Evolutionary conservation across 2,329 filamentous ascomycete genomes (phyloP).

Genomic region (Paracoccidioides lutzii): DNA sequence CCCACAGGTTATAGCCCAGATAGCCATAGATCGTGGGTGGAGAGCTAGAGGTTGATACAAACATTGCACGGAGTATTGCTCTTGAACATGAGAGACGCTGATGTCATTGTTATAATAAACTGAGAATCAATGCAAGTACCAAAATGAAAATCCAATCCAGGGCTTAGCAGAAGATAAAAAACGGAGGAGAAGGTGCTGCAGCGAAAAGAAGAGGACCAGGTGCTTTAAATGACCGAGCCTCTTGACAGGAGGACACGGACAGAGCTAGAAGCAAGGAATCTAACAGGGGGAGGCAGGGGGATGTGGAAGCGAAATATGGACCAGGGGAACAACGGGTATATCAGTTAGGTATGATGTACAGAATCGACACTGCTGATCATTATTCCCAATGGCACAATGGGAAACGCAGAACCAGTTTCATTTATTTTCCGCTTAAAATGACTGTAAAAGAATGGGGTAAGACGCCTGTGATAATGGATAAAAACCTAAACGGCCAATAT

Average conservation of each 20-base stretch:
- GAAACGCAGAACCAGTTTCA: not conserved
- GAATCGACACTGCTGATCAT: not conserved
- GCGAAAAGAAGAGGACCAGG: not conserved
- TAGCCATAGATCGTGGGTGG: no score
- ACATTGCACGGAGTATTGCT: not conserved
- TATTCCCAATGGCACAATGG: not conserved
- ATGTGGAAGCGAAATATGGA: not conserved
- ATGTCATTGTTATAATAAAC: not conserved
- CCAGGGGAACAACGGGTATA: not conserved
- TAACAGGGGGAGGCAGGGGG: not conserved
- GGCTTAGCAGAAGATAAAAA: not conserved
- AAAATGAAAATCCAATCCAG: not conserved
- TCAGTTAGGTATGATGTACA: conserved; percentile 1
- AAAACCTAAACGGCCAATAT: not conserved
- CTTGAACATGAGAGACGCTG: not conserved
- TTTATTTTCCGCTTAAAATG: not conserved
- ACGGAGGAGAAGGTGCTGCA: not conserved
- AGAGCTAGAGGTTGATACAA: no score
- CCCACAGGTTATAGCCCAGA: no score
- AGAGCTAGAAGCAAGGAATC: not conserved
- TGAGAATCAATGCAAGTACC: not conserved
- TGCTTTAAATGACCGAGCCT: no score
- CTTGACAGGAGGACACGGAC: not conserved
- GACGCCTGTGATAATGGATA: not conserved
- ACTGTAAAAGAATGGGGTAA: not conserved